A percentile compares a stretch with the other conserved stretches of the same genome.
phyloP scores from a whole-genome alignment of 768 basidiomycete species.

The Agaricus subrufescens region DNA sequence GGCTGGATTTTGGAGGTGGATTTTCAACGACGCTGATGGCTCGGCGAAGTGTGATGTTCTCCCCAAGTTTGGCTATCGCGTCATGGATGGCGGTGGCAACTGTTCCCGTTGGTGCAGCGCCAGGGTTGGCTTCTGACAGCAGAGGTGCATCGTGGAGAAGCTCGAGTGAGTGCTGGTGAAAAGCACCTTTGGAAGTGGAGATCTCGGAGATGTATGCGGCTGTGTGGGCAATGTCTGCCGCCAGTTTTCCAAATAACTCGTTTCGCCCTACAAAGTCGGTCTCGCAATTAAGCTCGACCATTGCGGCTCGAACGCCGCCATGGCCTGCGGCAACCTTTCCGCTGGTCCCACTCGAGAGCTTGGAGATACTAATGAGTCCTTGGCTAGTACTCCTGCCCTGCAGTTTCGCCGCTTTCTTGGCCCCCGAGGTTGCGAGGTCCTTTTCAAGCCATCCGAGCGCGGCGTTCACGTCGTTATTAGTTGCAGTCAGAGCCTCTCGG shows the following conservation, averaged over 20 bases:
- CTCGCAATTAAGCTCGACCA: constrained; percentile 94
- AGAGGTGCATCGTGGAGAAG: constrained; percentile 59
- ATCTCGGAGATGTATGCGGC: constrained; percentile 65
- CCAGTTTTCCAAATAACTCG: constrained; percentile 72
- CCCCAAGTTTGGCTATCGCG: constrained; percentile 71
- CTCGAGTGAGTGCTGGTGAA: constrained; percentile 50
- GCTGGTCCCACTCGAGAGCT: constrained; percentile 61
- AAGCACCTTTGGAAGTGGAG: constrained; percentile 23
- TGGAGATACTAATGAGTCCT: constrained; percentile 74
- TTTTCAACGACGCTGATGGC: constrained; percentile 42
- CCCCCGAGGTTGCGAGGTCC: constrained; percentile 67
- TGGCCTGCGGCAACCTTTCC: constrained; percentile 25
- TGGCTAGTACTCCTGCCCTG: constrained; percentile 69
- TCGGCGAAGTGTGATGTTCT: constrained; percentile 69
- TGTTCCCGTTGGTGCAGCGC: constrained; percentile 34
- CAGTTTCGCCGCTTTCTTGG: constrained; percentile 80
- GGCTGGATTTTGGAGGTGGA: constrained; percentile 32
- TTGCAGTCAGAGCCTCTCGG: constrained; percentile 74
- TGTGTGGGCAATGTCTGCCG: constrained; percentile 78
- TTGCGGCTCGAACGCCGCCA: constrained; percentile 65
- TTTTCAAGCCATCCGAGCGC: constrained; percentile 81
- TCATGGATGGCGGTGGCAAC: constrained; percentile 63
- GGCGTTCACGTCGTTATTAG: constrained; percentile 65
- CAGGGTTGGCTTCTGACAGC: constrained; percentile 37
- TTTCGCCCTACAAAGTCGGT: constrained; percentile 95